These are phyloP conservation scores for Pterula multifida DNA, from an alignment of 1,284 basidiomycete species.

Conservation along the genomic window DNA sequence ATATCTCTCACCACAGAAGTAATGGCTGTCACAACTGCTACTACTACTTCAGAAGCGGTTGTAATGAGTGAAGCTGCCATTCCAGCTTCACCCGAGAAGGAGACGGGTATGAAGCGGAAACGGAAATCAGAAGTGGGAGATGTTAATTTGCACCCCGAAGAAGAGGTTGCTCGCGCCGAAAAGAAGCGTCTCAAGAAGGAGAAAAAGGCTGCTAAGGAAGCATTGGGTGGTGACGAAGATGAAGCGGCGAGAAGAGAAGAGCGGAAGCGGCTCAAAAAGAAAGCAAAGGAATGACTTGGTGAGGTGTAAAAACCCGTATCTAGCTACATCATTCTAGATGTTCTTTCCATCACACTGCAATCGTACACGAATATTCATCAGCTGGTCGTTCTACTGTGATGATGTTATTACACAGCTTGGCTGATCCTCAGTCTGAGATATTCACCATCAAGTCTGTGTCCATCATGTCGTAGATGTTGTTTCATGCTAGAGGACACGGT, in stretches of 20 bases:
- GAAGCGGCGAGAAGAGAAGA: slow-evolving; percentile 54
- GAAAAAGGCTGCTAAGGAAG: slow-evolving; percentile 35
- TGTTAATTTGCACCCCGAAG: slow-evolving; percentile 21
- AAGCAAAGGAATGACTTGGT: slow-evolving; percentile 47
- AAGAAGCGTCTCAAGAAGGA: slow-evolving; percentile 42
- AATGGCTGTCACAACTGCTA: no score
- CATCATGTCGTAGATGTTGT: no score
- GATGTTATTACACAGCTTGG: no score
- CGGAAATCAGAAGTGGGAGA: slow-evolving; percentile 42
- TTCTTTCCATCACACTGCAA: background rate
- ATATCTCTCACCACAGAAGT: no score
- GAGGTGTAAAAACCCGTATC: no score
- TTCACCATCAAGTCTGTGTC: no score
- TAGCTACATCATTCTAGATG: background rate
- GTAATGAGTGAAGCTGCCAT: slow-evolving; percentile 14
- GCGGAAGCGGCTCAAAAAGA: slow-evolving; percentile 54
- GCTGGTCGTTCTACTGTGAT: no score
- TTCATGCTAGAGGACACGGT: no score
- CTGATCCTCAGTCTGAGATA: no score
- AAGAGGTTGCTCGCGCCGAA: slow-evolving; percentile 32
- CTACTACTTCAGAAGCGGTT: slow-evolving; percentile 13
- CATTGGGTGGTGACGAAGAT: slow-evolving; percentile 28
- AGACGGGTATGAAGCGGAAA: slow-evolving; percentile 68
- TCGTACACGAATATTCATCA: no score
- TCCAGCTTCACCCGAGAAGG: slow-evolving; percentile 20